Evolutionary conservation across 2,329 filamentous ascomycete species (phyloP), one percentile per base, ranked within the genome.

Genomic region (Acarospora socialis): DNA sequence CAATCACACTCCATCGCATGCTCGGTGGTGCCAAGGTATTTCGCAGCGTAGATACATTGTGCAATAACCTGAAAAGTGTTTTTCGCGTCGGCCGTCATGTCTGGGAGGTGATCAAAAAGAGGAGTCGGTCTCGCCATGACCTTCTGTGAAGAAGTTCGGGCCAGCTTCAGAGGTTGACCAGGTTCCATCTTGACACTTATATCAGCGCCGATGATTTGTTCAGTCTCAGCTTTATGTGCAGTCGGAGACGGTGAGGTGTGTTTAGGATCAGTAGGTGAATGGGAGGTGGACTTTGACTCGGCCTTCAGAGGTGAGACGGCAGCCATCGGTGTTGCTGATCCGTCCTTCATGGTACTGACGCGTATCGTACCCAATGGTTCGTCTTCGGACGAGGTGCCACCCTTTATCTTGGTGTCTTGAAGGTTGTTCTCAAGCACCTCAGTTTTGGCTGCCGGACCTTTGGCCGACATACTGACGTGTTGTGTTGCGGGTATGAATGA

Each of bases 1-100:
- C 90, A 98, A 54, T 98, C 90, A 59, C 90, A 98, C 56, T 94
- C 90, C 55, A 95, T 67, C 38, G 81, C 63, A 59, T 86, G 81
- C 49, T 94, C 87, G 16, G 90, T 92, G 43, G 78, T 79, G 32
- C 90, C 90, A 60, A 95, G 75, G 44, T 81, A 73, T 55, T 92
- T 94, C 43, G 84, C 83, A 33, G 81, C 83, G 57, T 98, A 98
- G 20, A 81, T 77, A 55, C 87, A 95, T 45, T 82, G 73, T 32
- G 76, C 63, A 41, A 98, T 84, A 31, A 87, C 65, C 43, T 82
- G 72, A 47, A 98, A 98, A 9, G 73, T 72, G 16, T 66, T 61
- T 44, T 70, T 76, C 3, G 90, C 81, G 45, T 90, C 81, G 21
- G 64, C 58, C 3, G 83, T 92, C 43, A 73, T 75, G 55, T 94